Evolutionary conservation across 2,329 filamentous ascomycete genomes (phyloP), one percentile per base, ranked within the genome.

Genomic region (Aspergillus oerlinghausenensis): DNA sequence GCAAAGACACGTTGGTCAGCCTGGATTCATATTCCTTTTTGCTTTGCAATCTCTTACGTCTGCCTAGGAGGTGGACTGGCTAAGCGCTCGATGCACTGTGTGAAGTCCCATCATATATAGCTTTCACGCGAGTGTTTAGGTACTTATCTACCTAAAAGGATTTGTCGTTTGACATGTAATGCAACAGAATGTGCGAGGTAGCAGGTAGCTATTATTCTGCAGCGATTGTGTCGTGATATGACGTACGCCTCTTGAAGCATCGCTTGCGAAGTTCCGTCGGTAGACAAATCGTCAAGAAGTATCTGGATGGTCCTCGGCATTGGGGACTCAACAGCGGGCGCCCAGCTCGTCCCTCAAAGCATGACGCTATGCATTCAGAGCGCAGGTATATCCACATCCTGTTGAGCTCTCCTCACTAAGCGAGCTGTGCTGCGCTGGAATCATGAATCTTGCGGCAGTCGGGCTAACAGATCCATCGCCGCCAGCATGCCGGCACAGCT

Each of bases 21-120:
- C 35, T 23, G 32, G 21, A 53, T 49, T 40, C 43, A 35, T 35
- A 17, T 32, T 56, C 19, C 19, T 53, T 50, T 19, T 50, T 54
- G 49, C 32, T 52, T 50, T 11, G 4, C 26, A 28, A 35, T 19
- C 49, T 53, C 28, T 43, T 26, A 43, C 5, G 19, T 35, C 28
- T 19, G 28, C 25, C 35, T 50, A 11, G 43, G 43, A 26, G 43
- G 11, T 47, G 43, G 43, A 47, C 14, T 17, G 40, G n/a, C 10
- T n/a, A 21, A 21, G 40, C 21, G 21, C 43, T 19, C 14, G 23
- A 47, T 47, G 43, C 43, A 47, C 10, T 6, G 21, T 23, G 43
- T 23, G 21, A 26, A 47, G 21, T 10, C 8, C 11, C 43, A 47
- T 47, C 43, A 47, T 47, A 47, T 42, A 58, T 60, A 58, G 55